Evolutionary conservation across 768 basidiomycete genomes (phyloP), one percentile per base, ranked within the genome.

Genomic region (Boletus sensibilis): DNA sequence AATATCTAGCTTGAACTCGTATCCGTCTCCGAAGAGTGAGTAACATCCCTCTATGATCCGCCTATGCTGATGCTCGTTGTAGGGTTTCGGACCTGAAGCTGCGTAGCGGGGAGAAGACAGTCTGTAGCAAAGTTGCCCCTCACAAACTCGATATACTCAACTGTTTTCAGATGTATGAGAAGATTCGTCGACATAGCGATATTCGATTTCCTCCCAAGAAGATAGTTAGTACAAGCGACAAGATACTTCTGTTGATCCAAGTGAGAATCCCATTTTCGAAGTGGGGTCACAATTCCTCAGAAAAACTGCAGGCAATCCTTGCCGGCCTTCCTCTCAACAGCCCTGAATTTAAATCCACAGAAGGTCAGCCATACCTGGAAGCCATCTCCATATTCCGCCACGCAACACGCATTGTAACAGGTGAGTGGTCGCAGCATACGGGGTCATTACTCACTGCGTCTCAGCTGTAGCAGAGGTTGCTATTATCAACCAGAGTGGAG

Each of bases 401-500:
- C 63, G 82, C 90, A 4, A 63, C 79, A 20, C 82, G 95, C 14
- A 87, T 98, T 57, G 83, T 84, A 16, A 78, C 85, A 79, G 91
- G 94, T 90, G 47, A 67, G 58, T 40, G 23, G 40, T 27, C 13
- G 20, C 6, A 2, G 3, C 13, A 46, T 16, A 21, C 33, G 31
- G 45, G 55, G 9, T 45, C 31, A 33, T 57, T 55, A 33, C 55
- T 43, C 29, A 55, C 55, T 33, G n/a, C 38, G 44, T 55, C 20
- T 12, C 51, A 96, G 94, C 87, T 25, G 75, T 92, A 33, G 83
- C 90, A 6, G 91, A 94, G 62, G 83, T 94, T 18, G 87, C 87
- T 0, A 79, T 88, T 34, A 76, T 80, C 33, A 84, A 82, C 60
- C 76, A 79, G 60, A 78, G 78, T 52, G 96, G 92, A 2, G 72